Conservation (phyloP, 2,329 filamentous ascomycete species). For the Orbilia blumenaviensis region DNA sequence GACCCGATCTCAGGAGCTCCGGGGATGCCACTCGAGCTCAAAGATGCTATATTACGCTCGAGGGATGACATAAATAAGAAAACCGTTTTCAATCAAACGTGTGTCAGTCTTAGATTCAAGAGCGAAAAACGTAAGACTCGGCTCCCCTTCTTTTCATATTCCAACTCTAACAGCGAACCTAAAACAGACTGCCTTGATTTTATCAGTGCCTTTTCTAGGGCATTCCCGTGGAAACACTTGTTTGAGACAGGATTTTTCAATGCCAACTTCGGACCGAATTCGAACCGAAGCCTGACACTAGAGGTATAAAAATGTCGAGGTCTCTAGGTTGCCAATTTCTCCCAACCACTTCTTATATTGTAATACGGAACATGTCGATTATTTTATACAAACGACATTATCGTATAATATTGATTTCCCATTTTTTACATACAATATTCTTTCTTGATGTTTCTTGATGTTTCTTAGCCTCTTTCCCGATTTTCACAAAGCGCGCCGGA, state of each 20-base stretch:
- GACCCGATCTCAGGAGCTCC: constrained; percentile 26
- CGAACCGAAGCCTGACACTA: not conserved
- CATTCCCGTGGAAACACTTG: constrained; percentile 27
- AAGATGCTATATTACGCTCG: constrained; percentile 19
- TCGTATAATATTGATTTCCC: no score
- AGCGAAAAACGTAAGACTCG: constrained; percentile 13
- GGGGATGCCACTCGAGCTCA: constrained; percentile 26
- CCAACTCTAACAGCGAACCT: not conserved
- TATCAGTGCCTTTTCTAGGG: constrained; percentile 10
- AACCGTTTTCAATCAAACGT: constrained; percentile 37
- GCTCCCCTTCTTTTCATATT: not conserved
- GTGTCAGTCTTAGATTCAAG: constrained; percentile 37
- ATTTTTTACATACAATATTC: no score
- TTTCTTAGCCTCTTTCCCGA: no score
- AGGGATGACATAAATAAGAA: constrained; percentile 31
- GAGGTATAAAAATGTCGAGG: not conserved
- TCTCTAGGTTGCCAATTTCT: no score
- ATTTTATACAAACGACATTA: no score
- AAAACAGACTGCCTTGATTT: constrained; percentile 29
- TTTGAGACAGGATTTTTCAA: constrained; percentile 34
- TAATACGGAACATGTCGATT: no score
- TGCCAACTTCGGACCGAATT: not conserved
- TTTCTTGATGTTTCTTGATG: no score
- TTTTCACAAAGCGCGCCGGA: no score
- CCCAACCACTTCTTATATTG: no score